These are phyloP conservation scores for Litchi chinensis DNA, from an alignment of 345 rosid genomes.

Conservation along the genomic window DNA sequence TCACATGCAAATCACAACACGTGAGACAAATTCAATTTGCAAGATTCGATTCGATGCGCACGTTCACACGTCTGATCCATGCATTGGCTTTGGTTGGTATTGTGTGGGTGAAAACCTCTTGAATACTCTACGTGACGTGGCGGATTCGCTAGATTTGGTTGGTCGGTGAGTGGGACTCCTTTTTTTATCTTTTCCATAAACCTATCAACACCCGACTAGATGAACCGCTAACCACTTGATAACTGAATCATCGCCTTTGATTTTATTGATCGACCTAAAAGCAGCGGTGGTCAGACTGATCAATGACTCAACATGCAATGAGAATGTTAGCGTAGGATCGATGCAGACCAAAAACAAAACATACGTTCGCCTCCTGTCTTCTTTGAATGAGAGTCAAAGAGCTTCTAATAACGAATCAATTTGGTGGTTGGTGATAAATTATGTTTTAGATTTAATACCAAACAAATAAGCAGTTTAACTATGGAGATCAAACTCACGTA, in stretches of 20 bases:
- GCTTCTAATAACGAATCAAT: too few species aligned
- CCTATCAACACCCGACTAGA: background rate
- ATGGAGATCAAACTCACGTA: too few species aligned
- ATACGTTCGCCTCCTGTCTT: background rate
- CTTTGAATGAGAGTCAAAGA: too few species aligned
- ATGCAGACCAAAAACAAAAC: too few species aligned
- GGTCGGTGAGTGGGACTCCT: background rate
- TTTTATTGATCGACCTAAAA: background rate
- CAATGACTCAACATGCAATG: background rate
- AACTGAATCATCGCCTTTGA: background rate
- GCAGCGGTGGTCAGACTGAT: background rate
- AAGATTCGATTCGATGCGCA: background rate
- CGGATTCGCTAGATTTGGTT: slow-evolving; percentile 18
- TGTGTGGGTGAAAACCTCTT: slow-evolving; percentile 11
- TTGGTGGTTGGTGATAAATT: too few species aligned
- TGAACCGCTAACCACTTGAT: too few species aligned
- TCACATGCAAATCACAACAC: slow-evolving; percentile 5
- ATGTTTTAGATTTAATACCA: too few species aligned
- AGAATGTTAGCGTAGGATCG: background rate
- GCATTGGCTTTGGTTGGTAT: background rate
- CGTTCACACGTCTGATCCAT: slow-evolving; percentile 21
- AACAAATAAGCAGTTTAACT: too few species aligned
- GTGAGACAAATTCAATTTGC: background rate
- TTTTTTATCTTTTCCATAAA: background rate
- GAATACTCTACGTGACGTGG: slow-evolving; percentile 9